Conservation (phyloP, 129 eudicot species). For the Ambrosia trifida region DNA sequence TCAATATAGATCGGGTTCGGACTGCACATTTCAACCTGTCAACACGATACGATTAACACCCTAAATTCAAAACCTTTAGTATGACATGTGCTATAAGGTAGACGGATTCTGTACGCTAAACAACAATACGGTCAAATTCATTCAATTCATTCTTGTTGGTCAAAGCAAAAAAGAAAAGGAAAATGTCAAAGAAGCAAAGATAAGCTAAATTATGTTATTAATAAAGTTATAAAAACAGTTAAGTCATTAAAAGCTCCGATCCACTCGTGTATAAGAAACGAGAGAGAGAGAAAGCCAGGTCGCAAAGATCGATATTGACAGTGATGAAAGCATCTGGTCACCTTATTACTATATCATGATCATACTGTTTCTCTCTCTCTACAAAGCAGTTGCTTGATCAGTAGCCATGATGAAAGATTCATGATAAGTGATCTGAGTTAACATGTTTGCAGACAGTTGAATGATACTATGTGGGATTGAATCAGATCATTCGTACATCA, state of each 20-base stretch:
- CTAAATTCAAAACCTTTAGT: no score
- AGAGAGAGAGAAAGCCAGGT: conserved; percentile 21
- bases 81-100: not conserved
- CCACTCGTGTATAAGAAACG: conserved; percentile 38
- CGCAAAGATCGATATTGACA: conserved; percentile 20
- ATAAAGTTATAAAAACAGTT: conserved; percentile 18
- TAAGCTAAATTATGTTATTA: conserved; percentile 3
- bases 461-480: conserved; percentile 36
- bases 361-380: conserved; percentile 21
- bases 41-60: no score
- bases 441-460: conserved; percentile 32
- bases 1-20: no score
- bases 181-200: conserved; percentile 33
- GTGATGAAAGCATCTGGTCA: conserved; percentile 36
- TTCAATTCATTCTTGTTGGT: conserved; percentile 27
- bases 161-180: conserved; percentile 24
- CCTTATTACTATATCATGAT: conserved; percentile 1
- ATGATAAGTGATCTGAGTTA: conserved; percentile 17
- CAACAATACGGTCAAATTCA: conserved; percentile 18
- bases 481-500: conserved; percentile 50
- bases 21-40: no score
- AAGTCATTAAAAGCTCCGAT: conserved; percentile 31
- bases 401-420: conserved; percentile 36
- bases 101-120: conserved; percentile 19
- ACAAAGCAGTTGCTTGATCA: conserved; percentile 26